Conservation (phyloP, 2,329 filamentous ascomycete species). For the Neonectria punicea region DNA sequence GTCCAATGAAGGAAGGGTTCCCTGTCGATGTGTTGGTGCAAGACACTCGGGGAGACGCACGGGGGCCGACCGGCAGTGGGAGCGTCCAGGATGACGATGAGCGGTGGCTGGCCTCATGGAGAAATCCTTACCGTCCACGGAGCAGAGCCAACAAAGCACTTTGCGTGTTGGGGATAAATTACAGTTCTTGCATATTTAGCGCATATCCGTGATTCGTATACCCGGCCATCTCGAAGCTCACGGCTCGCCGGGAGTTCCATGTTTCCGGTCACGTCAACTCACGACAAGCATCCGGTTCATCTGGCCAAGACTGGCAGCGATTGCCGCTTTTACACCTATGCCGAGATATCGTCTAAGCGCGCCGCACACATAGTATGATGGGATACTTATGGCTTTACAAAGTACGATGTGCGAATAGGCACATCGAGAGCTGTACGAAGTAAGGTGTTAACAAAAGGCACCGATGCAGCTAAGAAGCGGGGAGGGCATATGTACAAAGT, state of each 20-base stretch:
- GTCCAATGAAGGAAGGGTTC: constrained; percentile 1
- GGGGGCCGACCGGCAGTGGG: constrained; percentile 13
- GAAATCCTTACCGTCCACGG: neutral
- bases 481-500: neutral
- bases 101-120: constrained; percentile 2
- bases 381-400: neutral
- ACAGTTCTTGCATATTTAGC: neutral
- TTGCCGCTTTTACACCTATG: neutral
- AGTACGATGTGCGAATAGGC: no score
- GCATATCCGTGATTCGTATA: constrained; percentile 2
- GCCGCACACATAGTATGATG: neutral
- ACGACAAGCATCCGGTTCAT: neutral
- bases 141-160: constrained; percentile 7
- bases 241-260: neutral
- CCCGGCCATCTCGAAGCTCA: neutral
- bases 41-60: constrained; percentile 2
- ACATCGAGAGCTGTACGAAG: no score
- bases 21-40: constrained; percentile 15
- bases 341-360: neutral
- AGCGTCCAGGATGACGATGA: constrained; percentile 7
- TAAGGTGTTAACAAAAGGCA: neutral
- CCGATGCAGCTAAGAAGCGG: constrained; percentile 5
- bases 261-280: neutral
- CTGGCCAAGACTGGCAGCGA: neutral
- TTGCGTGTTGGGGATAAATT: neutral